Evolutionary conservation across 352 stramenopile species (phyloP).

Genomic region (Globisporangium rhizosaccharum): DNA sequence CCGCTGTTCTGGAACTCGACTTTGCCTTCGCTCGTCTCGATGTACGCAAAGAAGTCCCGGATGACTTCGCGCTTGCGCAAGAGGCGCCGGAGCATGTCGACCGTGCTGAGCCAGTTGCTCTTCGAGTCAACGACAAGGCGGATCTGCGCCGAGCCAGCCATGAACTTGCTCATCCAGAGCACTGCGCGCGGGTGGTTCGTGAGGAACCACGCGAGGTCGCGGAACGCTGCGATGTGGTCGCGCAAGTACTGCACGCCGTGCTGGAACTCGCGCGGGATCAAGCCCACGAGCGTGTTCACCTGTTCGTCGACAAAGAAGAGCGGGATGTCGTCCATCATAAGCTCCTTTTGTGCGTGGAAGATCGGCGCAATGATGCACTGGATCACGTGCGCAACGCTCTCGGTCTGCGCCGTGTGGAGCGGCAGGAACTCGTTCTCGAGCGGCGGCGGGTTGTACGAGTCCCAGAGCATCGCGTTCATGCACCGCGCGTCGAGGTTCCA

Average conservation of each 20-base stretch:
- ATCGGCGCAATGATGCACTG: slow-evolving; percentile 41
- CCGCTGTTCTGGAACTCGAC: slow-evolving; percentile 26
- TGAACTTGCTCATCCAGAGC: slow-evolving; percentile 34
- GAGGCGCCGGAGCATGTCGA: slow-evolving; percentile 47
- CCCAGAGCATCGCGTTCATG: slow-evolving; percentile 41
- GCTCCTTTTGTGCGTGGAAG: slow-evolving; percentile 24
- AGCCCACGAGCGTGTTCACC: slow-evolving; percentile 32
- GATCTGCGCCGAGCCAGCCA: slow-evolving; percentile 25
- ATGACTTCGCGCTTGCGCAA: slow-evolving; percentile 34
- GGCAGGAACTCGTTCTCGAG: slow-evolving; percentile 20
- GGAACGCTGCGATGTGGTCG: slow-evolving; percentile 28
- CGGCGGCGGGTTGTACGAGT: slow-evolving; percentile 24
- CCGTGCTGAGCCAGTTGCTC: slow-evolving; percentile 34
- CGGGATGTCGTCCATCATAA: slow-evolving; percentile 33
- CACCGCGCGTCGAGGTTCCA: slow-evolving; percentile 46
- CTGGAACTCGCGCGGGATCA: slow-evolving; percentile 28
- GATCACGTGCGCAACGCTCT: slow-evolving; percentile 37
- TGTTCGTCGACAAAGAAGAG: slow-evolving; percentile 40
- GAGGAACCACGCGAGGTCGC: slow-evolving; percentile 39
- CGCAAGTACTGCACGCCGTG: slow-evolving; percentile 28
- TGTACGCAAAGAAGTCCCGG: slow-evolving; percentile 40
- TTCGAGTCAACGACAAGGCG: slow-evolving; percentile 37
- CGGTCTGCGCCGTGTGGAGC: slow-evolving; percentile 27
- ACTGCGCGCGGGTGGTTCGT: slow-evolving; percentile 39
- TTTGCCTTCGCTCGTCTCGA: slow-evolving; percentile 30